Evolutionary conservation across 2,329 filamentous ascomycete species (phyloP).

Genomic region (Neopestalotiopsis clavispora): DNA sequence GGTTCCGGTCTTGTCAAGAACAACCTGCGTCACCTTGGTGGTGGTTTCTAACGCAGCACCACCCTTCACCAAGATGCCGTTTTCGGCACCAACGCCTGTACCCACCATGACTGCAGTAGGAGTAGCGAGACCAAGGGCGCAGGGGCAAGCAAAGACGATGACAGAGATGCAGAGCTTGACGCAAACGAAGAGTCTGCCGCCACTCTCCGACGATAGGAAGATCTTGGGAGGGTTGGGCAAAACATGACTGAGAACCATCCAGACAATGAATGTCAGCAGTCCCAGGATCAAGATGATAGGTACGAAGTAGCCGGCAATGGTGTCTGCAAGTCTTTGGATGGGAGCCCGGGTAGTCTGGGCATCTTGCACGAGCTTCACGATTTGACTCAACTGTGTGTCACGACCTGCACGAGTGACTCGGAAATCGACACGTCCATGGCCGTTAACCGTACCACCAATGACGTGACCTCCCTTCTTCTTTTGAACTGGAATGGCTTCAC

Average conservation of each 20-base stretch:
- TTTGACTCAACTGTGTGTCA: slow-evolving; percentile 96
- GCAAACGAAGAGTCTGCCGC: slow-evolving; percentile 95
- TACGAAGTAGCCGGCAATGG: slow-evolving; percentile 91
- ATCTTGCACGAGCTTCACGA: slow-evolving; percentile 97
- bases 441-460: slow-evolving; percentile 95
- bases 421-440: slow-evolving; percentile 89
- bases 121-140: slow-evolving; percentile 92
- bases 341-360: slow-evolving; percentile 93
- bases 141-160: slow-evolving; percentile 97
- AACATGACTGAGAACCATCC: slow-evolving; percentile 94
- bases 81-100: slow-evolving; percentile 93
- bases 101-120: slow-evolving; percentile 99
- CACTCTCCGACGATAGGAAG: slow-evolving; percentile 79
- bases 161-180: slow-evolving; percentile 97
- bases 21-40: slow-evolving; percentile 86
- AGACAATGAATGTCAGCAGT: slow-evolving; percentile 81
- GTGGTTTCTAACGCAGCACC: slow-evolving; percentile 89
- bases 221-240: slow-evolving; percentile 85
- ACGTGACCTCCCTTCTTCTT: slow-evolving; percentile 81
- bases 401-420: slow-evolving; percentile 89
- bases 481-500: slow-evolving; percentile 92
- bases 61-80: slow-evolving; percentile 97
- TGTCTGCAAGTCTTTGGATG: slow-evolving; percentile 91
- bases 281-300: slow-evolving; percentile 87
- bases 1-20: slow-evolving; percentile 96